These are phyloP conservation scores for Lactarius psammicola DNA, from an alignment of 768 basidiomycete genomes.

Conservation along the genomic window DNA sequence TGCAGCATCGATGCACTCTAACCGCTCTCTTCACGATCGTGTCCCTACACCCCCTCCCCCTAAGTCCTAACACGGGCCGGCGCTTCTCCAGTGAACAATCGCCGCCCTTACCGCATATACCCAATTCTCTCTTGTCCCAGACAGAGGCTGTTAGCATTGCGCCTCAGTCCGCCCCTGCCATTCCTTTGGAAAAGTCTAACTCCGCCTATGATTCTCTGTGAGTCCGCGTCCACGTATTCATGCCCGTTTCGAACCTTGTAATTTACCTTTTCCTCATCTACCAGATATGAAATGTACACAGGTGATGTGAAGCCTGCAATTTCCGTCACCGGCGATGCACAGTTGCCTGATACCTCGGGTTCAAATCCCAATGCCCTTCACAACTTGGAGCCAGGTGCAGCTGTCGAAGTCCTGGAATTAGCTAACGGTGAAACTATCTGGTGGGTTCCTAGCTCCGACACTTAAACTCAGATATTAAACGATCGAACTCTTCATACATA, in stretches of 20 bases:
- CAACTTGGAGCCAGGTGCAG: conserved; percentile 52
- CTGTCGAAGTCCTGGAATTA: conserved; percentile 75
- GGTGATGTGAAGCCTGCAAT: conserved; percentile 50
- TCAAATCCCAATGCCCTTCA: conserved; percentile 31
- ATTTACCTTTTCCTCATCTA: conserved; percentile 26
- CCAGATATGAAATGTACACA: conserved; percentile 78
- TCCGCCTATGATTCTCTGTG: conserved; percentile 79
- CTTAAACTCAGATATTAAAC: conserved; percentile 18
- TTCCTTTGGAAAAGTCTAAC: conserved; percentile 59
- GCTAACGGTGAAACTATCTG: conserved; percentile 89
- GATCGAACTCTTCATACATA: conserved; percentile 34
- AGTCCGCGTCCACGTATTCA: conserved; percentile 40
- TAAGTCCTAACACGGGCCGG: conserved; percentile 46
- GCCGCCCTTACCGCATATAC: conserved; percentile 68
- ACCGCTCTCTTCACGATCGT: conserved; percentile 75
- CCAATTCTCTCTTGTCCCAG: conserved; percentile 48
- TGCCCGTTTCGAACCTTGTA: conserved; percentile 18
- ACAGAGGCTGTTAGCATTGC: conserved; percentile 40
- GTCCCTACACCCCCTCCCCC: conserved; percentile 85
- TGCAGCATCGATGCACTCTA: conserved; percentile 53
- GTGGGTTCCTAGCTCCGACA: conserved; percentile 43
- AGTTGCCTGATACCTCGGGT: conserved; percentile 32
- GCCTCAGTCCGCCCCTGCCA: conserved; percentile 40
- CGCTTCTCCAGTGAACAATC: conserved; percentile 67
- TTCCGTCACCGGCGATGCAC: conserved; percentile 37